These are phyloP conservation scores for Euphorbia celastroides DNA, from an alignment of 441 rosid species.

Conservation along the genomic window DNA sequence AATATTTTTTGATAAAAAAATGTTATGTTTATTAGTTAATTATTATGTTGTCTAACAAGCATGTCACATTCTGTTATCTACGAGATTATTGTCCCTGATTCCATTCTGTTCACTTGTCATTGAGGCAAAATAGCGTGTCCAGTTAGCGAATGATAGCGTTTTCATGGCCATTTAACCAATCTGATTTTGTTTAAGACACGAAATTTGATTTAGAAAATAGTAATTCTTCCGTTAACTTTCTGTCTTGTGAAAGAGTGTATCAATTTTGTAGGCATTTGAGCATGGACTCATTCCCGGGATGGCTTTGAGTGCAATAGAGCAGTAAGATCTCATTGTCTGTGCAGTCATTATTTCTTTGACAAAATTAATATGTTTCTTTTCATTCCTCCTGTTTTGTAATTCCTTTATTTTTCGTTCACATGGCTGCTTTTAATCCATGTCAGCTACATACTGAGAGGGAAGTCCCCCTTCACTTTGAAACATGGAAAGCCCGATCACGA, in stretches of 20 bases:
- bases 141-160: slow-evolving; percentile 3
- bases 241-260: not conserved
- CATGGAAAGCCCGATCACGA: slow-evolving; percentile 93
- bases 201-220: not conserved
- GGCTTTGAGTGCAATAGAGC: slow-evolving; percentile 75
- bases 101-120: not conserved
- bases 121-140: not conserved
- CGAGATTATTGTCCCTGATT: not conserved
- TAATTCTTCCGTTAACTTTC: not conserved
- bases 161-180: not conserved
- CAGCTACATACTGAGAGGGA: slow-evolving; percentile 85
- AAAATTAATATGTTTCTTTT: not conserved
- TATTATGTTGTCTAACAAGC: not conserved
- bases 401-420: not conserved
- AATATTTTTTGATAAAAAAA: too few species aligned
- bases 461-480: slow-evolving; percentile 64
- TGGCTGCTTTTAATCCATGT: slow-evolving; percentile 17
- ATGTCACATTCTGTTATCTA: not conserved
- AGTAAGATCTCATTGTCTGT: slow-evolving; percentile 41
- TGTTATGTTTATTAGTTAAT: slow-evolving; percentile 3
- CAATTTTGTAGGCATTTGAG: slow-evolving; percentile 64
- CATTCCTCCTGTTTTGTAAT: not conserved
- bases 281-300: slow-evolving; percentile 86
- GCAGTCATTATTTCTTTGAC: slow-evolving; percentile 6
- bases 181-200: not conserved